A percentile compares a stretch with the other conserved stretches of the same genome.
phyloP scores from a whole-genome alignment of 306 rosid genomes.

The Cucumis sativus region Cucumber_9930_V3 NC_026657.2:32351501-32352000 shows the following conservation, averaged over 20 bases:
- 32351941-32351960: too few species aligned
- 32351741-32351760: background rate
- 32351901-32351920: too few species aligned
- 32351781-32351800: conserved; percentile 3
- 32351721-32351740: conserved; percentile 5
- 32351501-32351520: conserved; percentile 9
- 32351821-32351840: conserved; percentile 4
- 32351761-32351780: background rate
- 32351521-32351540: conserved; percentile 4
- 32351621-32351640: conserved; percentile 6
- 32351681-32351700: background rate
- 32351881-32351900: background rate
- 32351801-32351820: background rate
- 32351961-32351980: too few species aligned
- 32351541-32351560: background rate
- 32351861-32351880: background rate
- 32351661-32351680: conserved; percentile 1
- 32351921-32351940: too few species aligned
- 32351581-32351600: conserved; percentile 10
- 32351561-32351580: conserved; percentile 4
- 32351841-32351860: background rate
- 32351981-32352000: too few species aligned
- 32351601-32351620: conserved; percentile 14
- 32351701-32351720: background rate
- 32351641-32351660: conserved; percentile 14